phyloP scores from a whole-genome alignment of 2,329 filamentous ascomycete genomes.

The Phaeoacremonium minimum region DNA sequence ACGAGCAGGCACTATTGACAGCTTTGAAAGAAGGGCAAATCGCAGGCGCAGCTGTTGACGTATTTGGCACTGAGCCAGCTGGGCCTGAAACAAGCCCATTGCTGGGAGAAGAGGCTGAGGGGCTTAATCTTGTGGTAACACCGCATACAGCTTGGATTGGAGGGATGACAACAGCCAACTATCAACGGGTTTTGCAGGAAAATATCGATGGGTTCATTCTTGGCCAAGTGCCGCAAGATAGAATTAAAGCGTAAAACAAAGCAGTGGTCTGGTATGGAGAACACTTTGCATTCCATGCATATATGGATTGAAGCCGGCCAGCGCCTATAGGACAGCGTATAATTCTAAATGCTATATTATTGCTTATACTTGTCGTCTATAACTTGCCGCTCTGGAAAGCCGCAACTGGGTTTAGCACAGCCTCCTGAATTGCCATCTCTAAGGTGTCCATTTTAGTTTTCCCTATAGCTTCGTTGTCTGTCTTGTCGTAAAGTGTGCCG shows the following conservation, averaged over 20 bases:
- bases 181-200: constrained; percentile 10
- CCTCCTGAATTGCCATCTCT: neutral
- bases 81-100: constrained; percentile 9
- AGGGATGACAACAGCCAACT: constrained; percentile 6
- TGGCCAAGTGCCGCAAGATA: constrained; percentile 1
- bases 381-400: neutral
- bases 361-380: too few species aligned
- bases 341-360: too few species aligned
- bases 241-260: constrained; percentile 7
- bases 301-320: too few species aligned
- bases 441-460: constrained; percentile 1
- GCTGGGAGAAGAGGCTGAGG: constrained; percentile 6
- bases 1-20: constrained; percentile 19
- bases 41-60: constrained; percentile 21
- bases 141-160: constrained; percentile 8
- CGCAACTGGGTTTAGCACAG: neutral
- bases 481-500: constrained; percentile 51
- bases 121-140: constrained; percentile 12
- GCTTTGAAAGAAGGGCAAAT: constrained; percentile 19
- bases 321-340: too few species aligned
- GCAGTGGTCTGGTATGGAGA: too few species aligned
- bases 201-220: constrained; percentile 11
- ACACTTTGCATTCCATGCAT: too few species aligned
- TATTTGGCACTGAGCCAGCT: constrained; percentile 22
- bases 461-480: constrained; percentile 47